Percentiles rank a stretch among this genome's conserved stretches.
These are phyloP conservation scores for Globisporangium irregulare DNA, from an alignment of 352 stramenopile genomes.

Conservation along the genomic window DNA sequence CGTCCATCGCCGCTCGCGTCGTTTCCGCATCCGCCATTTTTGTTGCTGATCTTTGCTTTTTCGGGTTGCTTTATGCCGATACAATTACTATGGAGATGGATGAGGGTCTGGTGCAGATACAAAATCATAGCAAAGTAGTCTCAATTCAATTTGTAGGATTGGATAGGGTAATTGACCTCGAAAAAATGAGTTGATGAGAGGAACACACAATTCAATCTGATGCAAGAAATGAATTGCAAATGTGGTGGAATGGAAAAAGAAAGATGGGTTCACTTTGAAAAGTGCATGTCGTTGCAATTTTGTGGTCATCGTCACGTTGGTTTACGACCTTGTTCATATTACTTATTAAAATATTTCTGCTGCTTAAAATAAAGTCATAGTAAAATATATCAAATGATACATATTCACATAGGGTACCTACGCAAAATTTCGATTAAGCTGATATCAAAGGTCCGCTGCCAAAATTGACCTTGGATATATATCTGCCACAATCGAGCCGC, in stretches of 20 bases:
- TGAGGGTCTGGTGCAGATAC: neutral
- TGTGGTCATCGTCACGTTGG: neutral
- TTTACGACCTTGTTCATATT: neutral
- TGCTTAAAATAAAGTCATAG: neutral
- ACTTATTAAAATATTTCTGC: neutral
- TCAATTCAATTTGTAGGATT: neutral
- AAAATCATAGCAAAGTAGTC: neutral
- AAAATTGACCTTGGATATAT: neutral
- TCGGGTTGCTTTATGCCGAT: neutral
- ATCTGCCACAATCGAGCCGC: neutral
- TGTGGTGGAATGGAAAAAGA: neutral
- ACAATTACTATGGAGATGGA: neutral
- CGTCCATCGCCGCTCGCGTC: neutral
- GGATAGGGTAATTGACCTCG: neutral
- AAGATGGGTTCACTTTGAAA: neutral
- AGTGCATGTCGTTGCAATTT: neutral
- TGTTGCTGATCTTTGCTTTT: neutral
- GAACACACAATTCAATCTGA: neutral
- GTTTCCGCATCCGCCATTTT: slow-evolving; percentile 9
- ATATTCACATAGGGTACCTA: neutral
- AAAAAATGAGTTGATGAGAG: neutral
- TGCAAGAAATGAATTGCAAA: neutral
- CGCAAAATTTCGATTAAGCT: neutral
- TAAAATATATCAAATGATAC: neutral
- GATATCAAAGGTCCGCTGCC: neutral